Conservation (phyloP, 2,329 filamentous ascomycete genomes). For the Xylaria sp. region DNA sequence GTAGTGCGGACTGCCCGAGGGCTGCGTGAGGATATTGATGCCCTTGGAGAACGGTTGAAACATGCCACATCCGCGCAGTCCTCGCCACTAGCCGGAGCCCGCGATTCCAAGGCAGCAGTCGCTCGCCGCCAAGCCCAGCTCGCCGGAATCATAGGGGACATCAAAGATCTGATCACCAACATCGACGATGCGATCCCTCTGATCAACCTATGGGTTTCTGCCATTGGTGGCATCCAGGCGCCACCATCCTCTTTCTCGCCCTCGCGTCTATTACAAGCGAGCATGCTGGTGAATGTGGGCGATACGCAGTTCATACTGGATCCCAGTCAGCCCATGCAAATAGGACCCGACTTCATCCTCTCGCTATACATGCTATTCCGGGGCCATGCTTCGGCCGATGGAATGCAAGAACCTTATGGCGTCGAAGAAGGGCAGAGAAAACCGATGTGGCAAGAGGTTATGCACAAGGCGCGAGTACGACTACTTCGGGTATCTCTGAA, state of each 20-base stretch:
- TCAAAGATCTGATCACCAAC: constrained; percentile 73
- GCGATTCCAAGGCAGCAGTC: constrained; percentile 54
- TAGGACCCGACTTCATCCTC: constrained; percentile 84
- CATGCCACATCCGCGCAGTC: constrained; percentile 71
- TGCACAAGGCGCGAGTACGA: constrained; percentile 89
- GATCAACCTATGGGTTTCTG: constrained; percentile 91
- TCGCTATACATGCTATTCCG: constrained; percentile 96
- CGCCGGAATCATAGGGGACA: constrained; percentile 72
- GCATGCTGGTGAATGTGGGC: constrained; percentile 84
- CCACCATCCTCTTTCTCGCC: constrained; percentile 85
- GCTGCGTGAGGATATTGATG: constrained; percentile 81
- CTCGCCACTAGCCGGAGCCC: constrained; percentile 49
- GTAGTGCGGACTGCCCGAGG: constrained; percentile 83
- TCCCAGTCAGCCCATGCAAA: constrained; percentile 70
- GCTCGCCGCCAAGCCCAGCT: constrained; percentile 69
- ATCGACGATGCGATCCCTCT: constrained; percentile 93
- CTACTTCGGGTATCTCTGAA: constrained; percentile 69
- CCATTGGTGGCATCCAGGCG: constrained; percentile 85
- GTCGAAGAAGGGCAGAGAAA: constrained; percentile 62
- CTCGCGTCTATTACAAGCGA: constrained; percentile 88
- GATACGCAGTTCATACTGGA: constrained; percentile 80
- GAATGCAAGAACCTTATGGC: constrained; percentile 51
- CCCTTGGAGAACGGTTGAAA: constrained; percentile 76
- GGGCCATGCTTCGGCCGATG: constrained; percentile 68
- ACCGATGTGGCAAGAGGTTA: constrained; percentile 92